These are phyloP conservation scores for Bolboschoenoplectus hybrid DNA, from an alignment of 202 grass and related monocot genomes.

Conservation along the genomic window DNA sequence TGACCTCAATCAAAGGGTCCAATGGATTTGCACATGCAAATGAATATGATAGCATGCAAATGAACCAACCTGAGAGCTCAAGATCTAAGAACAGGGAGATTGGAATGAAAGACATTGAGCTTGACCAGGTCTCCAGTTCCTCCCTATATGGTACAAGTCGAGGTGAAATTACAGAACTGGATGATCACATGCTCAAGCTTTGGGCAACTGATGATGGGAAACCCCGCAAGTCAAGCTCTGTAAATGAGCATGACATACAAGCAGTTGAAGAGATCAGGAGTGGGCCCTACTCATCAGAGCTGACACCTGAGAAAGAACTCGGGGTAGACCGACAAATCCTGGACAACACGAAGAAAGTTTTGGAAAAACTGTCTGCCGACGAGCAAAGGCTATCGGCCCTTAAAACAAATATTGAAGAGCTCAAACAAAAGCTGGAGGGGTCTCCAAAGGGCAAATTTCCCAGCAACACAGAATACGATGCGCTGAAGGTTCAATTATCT, in stretches of 20 bases:
- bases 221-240: constrained; percentile 56
- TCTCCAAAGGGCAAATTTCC: constrained; percentile 63
- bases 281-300: constrained; percentile 64
- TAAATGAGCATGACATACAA: constrained; percentile 67
- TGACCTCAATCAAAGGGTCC: constrained; percentile 20
- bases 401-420: constrained; percentile 56
- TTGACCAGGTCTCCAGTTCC: constrained; percentile 75
- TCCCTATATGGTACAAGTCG: constrained; percentile 54
- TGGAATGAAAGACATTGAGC: constrained; percentile 97
- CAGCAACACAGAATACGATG: constrained; percentile 56
- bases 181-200: constrained; percentile 92
- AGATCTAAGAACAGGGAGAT: constrained; percentile 57
- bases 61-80: constrained; percentile 33
- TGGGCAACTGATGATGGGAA: constrained; percentile 86
- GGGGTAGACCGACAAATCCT: constrained; percentile 54
- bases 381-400: constrained; percentile 67
- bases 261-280: constrained; percentile 55
- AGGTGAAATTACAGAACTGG: constrained; percentile 51
- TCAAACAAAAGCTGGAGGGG: constrained; percentile 76
- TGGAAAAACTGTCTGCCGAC: constrained; percentile 69
- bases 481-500: constrained; percentile 58
- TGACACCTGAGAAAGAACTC: constrained; percentile 58
- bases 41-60: not conserved
- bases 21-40: not conserved
- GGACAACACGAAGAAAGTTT: constrained; percentile 56